Evolutionary conservation across 768 basidiomycete genomes (phyloP).

Genomic region (Leucosporidium yakuticum): DNA sequence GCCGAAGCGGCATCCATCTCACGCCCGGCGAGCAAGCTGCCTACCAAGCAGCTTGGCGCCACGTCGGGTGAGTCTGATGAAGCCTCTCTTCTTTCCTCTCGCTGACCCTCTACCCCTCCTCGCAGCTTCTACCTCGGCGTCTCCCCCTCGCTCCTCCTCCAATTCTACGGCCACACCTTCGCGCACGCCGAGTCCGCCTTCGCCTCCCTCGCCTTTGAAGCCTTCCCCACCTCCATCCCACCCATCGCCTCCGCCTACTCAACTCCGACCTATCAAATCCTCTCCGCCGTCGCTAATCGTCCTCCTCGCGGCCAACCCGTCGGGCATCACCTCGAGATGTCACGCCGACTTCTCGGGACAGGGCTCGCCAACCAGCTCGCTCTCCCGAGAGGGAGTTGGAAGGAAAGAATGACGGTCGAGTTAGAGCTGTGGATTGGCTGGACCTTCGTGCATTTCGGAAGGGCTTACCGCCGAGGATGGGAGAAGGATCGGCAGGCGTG

Average conservation of each 20-base stretch:
- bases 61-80: slow-evolving; percentile 38
- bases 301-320: slow-evolving; percentile 35
- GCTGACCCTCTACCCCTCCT: neutral
- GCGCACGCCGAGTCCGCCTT: slow-evolving; percentile 35
- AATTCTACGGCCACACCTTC: slow-evolving; percentile 32
- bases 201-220: slow-evolving; percentile 39
- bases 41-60: slow-evolving; percentile 40
- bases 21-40: slow-evolving; percentile 36
- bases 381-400: slow-evolving; percentile 27
- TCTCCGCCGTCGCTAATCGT: slow-evolving; percentile 36
- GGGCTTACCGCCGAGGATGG: slow-evolving; percentile 36
- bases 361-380: slow-evolving; percentile 39
- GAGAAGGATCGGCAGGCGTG: slow-evolving; percentile 35
- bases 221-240: slow-evolving; percentile 35
- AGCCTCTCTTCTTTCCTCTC: too few relatives aligned
- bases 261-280: slow-evolving; percentile 40
- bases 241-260: slow-evolving; percentile 17
- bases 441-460: slow-evolving; percentile 35
- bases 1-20: slow-evolving; percentile 35
- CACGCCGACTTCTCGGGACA: slow-evolving; percentile 38
- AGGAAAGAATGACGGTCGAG: slow-evolving; percentile 10
- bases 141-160: slow-evolving; percentile 29
- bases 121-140: slow-evolving; percentile 43
- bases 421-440: slow-evolving; percentile 14
- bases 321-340: slow-evolving; percentile 36